Base-by-base conservation (phyloP, 305 asterid species). In the Ilex paraguariensis region DNA sequence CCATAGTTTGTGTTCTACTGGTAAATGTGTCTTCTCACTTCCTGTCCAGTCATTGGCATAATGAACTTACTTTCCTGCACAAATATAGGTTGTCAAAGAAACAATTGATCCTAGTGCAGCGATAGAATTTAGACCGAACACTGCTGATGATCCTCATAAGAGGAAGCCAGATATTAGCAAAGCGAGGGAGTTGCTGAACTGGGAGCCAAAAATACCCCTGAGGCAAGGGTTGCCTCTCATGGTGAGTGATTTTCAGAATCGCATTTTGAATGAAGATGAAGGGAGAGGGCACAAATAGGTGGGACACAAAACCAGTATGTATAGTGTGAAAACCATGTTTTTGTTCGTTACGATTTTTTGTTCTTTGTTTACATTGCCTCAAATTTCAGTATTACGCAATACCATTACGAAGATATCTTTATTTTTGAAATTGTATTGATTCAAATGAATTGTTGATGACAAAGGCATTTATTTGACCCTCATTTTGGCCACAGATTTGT, bases 71-170 rank as follows among this genome's bases (percentile, higher is more conserved):
- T 15, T 15, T 17, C 10, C n/a, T 69, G 30, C 45, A 53, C 57
- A 13, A 61, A 67, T 53, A 68, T 73, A 93, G 99, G 95, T 90
- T 50, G 97, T 90, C 7, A 93, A 90, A 81, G 96, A 89, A 77
- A 82, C 87, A 56, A 84, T 92, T 31, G 97, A 89, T 76, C 80
- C 98, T 3, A 81, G 96, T 61, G 96, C 98, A 10, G 76, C 79
- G 0, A 85, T 92, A 11, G 96, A 81, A 60, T 89, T 85, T 79
- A 87, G 64, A 77, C 79, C 85, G 13, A 92, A 92, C 87, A 92
- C 98, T 3, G 98, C 90, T 30, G 97, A 92, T 63, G 98, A 87
- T 75, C 98, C 98, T 69, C 98, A 92, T 68, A 89, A 89, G 81
- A 83, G 98, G 73, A 92, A 92, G 66, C 98, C 98, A 14, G 97